These are phyloP conservation scores for Botryotinia narcissicola DNA, from an alignment of 2,329 filamentous ascomycete genomes.

Conservation along the genomic window DNA sequence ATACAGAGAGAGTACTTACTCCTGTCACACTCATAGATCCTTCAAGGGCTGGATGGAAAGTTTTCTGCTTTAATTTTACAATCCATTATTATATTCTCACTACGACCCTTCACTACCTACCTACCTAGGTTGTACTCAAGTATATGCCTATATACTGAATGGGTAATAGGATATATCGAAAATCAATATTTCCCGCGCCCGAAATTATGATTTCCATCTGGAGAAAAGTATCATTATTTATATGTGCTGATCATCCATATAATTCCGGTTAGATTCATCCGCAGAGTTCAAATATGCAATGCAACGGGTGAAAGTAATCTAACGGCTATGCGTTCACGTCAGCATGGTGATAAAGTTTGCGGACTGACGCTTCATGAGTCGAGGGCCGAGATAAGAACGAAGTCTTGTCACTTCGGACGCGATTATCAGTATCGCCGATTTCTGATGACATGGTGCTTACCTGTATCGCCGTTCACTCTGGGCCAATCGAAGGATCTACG, in stretches of 20 bases:
- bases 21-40: background rate
- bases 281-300: background rate
- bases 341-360: background rate
- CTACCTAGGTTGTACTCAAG: background rate
- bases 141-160: background rate
- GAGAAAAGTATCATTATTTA: background rate
- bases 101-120: too few relatives aligned
- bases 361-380: background rate
- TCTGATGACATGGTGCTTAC: background rate
- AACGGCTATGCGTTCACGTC: background rate
- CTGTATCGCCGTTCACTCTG: too few relatives aligned
- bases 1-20: background rate
- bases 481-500: background rate
- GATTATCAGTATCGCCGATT: background rate
- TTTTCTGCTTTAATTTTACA: background rate
- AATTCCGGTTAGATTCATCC: background rate
- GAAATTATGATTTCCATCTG: constrained; percentile 12
- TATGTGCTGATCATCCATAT: background rate
- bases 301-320: background rate
- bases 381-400: background rate
- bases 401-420: background rate
- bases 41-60: background rate
- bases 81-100: background rate
- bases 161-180: background rate
- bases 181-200: background rate